Evolutionary conservation across 768 basidiomycete species (phyloP), one percentile per base, ranked within the genome.

Genomic region (Suillus subluteus): DNA sequence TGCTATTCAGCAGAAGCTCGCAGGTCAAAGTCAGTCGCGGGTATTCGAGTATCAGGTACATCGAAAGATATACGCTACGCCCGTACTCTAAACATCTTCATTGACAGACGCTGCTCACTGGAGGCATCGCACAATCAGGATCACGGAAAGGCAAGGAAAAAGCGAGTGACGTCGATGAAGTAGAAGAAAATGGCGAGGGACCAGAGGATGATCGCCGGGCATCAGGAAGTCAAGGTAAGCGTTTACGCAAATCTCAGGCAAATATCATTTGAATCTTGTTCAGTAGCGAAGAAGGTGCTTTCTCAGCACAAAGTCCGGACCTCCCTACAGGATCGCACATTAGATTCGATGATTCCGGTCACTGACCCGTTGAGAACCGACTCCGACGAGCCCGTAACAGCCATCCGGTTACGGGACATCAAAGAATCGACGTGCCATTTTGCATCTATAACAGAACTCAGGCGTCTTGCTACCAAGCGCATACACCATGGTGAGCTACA

Each of bases 321-420:
- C 3, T 97, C 95, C 12, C 79, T 90, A 11, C 82, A 90, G 54
- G 93, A 96, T 66, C 88, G 96, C 43, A 99, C 96, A 0, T 84
- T 99, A 18, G 97, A 99, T 73, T 95, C 95, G 0, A 98, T 98
- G 94, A 92, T 98, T 67, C 90, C 91, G 2, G 82, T 92, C 12
- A 72, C 79, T 30, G 87, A 89, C 67, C 85, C 88, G 4, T 81
- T 83, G 7, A 85, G 82, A 58, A 77, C 80, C 26, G 75, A 75
- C 2, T 73, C 72, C 1, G 67, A 71, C 50, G 73, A 72, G 30
- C 44, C 54, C 9, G 65, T 71, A 41, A 71, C 62, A 46, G 67
- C 68, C 30, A 15, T 66, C 71, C 18, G 83, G 79, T 70, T 80
- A 76, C 64, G 80, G 38, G 87, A 89, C 30, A 87, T 97, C 59